These are phyloP conservation scores for Xylaria sp. DNA, from an alignment of 2,329 filamentous ascomycete genomes.

Conservation along the genomic window DNA sequence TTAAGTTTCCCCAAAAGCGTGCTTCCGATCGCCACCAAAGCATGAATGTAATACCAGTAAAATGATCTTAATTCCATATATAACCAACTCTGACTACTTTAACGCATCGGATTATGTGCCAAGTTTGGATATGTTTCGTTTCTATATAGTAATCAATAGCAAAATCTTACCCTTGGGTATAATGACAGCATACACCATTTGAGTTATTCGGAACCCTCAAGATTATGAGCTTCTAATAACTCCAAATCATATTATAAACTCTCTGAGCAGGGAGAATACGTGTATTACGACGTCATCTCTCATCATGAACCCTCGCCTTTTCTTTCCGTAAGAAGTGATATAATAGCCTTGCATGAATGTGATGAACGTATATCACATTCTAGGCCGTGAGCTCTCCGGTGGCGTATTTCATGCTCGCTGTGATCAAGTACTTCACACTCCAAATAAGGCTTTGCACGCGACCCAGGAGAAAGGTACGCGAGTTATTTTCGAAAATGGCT, in stretches of 20 bases:
- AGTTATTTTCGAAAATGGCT: constrained; percentile 12
- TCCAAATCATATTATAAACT: constrained; percentile 14
- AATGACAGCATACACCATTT: neutral
- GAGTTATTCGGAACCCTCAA: neutral
- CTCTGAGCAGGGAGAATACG: neutral
- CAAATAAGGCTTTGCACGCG: constrained; percentile 13
- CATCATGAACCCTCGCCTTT: constrained; percentile 20
- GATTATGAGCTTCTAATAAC: constrained; percentile 8
- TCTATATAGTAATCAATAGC: constrained; percentile 13
- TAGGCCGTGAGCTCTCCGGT: constrained; percentile 21
- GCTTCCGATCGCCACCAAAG: constrained; percentile 1
- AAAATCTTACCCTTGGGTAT: constrained; percentile 13
- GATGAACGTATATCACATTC: constrained; percentile 22
- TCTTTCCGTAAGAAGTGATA: constrained; percentile 6
- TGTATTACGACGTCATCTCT: constrained; percentile 3
- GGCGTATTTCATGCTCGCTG: constrained; percentile 23
- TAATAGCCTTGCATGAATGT: constrained; percentile 26
- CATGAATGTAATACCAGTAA: constrained; percentile 23
- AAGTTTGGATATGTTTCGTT: constrained; percentile 22
- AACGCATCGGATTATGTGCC: constrained; percentile 22
- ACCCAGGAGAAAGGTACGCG: constrained; percentile 30
- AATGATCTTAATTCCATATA: constrained; percentile 8
- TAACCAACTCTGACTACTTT: constrained; percentile 18
- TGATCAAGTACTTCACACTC: constrained; percentile 11
- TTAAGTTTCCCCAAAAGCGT: neutral